Base-by-base conservation (phyloP, 805 yeast species). In the Zygotorulaspora sp. region DNA sequence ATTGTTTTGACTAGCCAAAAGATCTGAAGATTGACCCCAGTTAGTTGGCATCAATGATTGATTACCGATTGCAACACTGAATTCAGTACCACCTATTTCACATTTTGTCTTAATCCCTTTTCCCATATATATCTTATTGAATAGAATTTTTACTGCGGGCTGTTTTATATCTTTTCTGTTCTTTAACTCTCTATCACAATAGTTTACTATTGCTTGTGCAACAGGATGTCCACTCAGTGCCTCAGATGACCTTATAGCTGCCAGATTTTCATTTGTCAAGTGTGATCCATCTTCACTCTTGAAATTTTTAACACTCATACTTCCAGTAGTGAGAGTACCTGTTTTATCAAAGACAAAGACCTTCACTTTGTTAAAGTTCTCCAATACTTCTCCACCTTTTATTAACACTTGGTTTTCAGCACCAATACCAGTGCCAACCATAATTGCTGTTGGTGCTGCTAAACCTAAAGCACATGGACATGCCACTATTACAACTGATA, bases 401-500 rank as follows among this genome's bases (percentile, higher is more conserved):
- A 92, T 83, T 37, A 92, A 67, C 4, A 92, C 83, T 13, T 98
- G 97, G 59, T 86, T 71, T 10, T 75, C 62, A 0, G 98, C 97
- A 27, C 96, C 97, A 15, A 87, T 82, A 27, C 98, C 98, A 2
- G 97, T 90, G 6, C 97, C 98, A 2, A 92, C 98, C 97, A 94
- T 92, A 8, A 92, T 86, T 0, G 97, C 97, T 1, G 98, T 94
- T 1, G 99, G 99, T 0, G 97, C 95, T 3, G 97, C 97, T 35
- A 92, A 70, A 2, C 98, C 99, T 16, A 92, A 65, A 0, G 98
- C 97, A 71, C 98, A 92, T 0, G 99, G 99, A 63, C 99, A 92
- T 1, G 98, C 98, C 34, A 92, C 97, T 8, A 92, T 96, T 47
- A 94, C 76, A 4, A 92, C 98, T 5, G 95, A 80, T 18, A 92